Base-by-base conservation (phyloP, 441 rosid genomes). In the Populus trichocarpa region DNA sequence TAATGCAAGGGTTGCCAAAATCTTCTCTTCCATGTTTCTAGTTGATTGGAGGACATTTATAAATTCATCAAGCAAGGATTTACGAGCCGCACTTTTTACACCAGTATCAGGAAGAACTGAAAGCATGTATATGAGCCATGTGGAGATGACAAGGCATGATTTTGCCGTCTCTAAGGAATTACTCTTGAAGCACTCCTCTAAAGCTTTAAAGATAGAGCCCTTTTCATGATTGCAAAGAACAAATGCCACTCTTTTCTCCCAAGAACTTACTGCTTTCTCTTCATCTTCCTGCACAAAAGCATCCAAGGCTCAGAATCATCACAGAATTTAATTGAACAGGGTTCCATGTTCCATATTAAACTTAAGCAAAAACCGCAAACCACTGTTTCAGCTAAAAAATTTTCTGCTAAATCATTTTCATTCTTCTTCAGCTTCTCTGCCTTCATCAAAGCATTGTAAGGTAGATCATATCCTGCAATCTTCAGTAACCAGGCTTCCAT, bases 61-160 rank as follows among this genome's bases (percentile, higher is more conserved):
- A 63, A 90, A 87, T 72, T 88, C 89, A 8, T 83, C 89, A 7
- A 91, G 88, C 88, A 91, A 86, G 67, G 81, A 85, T 77, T 82
- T 82, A 18, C 88, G 82, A 57, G 96, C 92, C 18, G 67, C 82
- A 33, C 61, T 70, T 79, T 66, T 82, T 57, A 88, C 76, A 3
- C 92, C 91, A 2, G 89, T 89, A 57, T 89, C 89, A 67, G 96
- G 93, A 80, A 91, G 88, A 75, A 71, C 66, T 38, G 88, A 85
- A 72, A 91, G 87, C 90, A 89, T 87, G 86, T 90, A 75, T 22
- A 83, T 80, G 67, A 89, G 88, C 96, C 93, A 89, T 6, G 93
- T 81, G 9, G 91, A 86, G 65, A 89, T 74, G 35, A 88, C 83
- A 72, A 91, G 96, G 83, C 91, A 83, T 53, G 85, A 85, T 65